These are phyloP conservation scores for Pichia occidentalis DNA, from an alignment of 805 yeast genomes.

Conservation along the genomic window DNA sequence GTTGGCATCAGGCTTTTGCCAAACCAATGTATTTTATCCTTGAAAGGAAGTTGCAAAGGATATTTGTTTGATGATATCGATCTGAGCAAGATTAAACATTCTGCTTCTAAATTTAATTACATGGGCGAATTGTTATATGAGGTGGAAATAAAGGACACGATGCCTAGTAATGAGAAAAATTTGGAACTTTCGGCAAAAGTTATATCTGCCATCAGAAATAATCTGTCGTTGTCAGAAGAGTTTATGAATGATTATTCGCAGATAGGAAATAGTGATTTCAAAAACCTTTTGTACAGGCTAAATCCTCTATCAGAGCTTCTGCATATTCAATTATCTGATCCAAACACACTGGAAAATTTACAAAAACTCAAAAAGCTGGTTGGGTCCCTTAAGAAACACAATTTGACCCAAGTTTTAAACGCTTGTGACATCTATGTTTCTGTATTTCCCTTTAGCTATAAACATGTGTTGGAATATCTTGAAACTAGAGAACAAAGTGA, in stretches of 20 bases:
- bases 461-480: constrained; percentile 19
- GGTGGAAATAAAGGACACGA: not conserved
- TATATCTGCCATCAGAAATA: constrained; percentile 29
- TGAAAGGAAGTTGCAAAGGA: constrained; percentile 6
- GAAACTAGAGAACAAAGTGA: constrained; percentile 9
- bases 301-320: constrained; percentile 57
- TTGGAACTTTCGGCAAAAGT: constrained; percentile 15
- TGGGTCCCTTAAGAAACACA: constrained; percentile 2
- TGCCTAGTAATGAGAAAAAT: not conserved
- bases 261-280: not conserved
- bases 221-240: constrained; percentile 3
- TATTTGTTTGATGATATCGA: constrained; percentile 11
- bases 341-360: constrained; percentile 28
- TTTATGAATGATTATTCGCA: constrained; percentile 4
- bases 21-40: constrained; percentile 37
- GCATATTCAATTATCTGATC: constrained; percentile 42
- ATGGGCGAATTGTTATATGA: constrained; percentile 3
- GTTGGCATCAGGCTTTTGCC: constrained; percentile 41
- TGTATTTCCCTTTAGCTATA: constrained; percentile 27
- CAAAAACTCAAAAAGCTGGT: constrained; percentile 18
- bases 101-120: not conserved
- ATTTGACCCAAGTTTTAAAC: not conserved
- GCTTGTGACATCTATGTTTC: constrained; percentile 24
- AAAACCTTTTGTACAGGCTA: constrained; percentile 35
- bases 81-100: not conserved